phyloP scores from a whole-genome alignment of 2,329 filamentous ascomycete genomes.

The Colletotrichum filicis region DNA sequence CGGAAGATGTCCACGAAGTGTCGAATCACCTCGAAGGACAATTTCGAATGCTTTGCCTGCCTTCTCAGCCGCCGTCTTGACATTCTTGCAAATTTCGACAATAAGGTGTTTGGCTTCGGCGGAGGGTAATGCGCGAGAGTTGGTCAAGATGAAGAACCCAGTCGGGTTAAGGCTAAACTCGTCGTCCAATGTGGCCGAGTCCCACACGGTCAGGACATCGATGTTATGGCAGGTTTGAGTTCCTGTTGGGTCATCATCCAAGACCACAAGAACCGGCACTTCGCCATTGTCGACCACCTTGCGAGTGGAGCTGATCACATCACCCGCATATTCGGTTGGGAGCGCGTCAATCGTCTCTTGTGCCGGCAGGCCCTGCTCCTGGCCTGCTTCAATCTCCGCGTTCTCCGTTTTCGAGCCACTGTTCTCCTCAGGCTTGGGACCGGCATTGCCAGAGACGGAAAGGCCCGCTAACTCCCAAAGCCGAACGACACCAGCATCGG shows the following conservation, averaged over 20 bases:
- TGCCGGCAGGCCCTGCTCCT: conserved; percentile 34
- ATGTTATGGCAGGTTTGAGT: conserved; percentile 71
- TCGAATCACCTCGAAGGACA: conserved; percentile 67
- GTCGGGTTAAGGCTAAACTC: conserved; percentile 38
- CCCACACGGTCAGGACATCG: conserved; percentile 65
- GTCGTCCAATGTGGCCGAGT: conserved; percentile 41
- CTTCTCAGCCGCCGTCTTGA: conserved; percentile 54
- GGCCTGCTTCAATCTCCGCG: neutral
- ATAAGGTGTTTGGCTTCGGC: conserved; percentile 59
- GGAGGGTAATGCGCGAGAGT: conserved; percentile 65
- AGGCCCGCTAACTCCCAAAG: conserved; percentile 49
- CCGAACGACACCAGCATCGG: conserved; percentile 47
- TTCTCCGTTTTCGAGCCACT: neutral
- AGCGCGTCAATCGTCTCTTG: conserved; percentile 38
- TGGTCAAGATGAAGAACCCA: conserved; percentile 71
- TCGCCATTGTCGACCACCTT: conserved; percentile 35
- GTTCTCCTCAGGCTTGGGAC: conserved; percentile 1
- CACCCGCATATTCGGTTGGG: conserved; percentile 37
- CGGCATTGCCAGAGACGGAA: conserved; percentile 37
- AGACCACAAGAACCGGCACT: conserved; percentile 46
- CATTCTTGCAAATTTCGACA: conserved; percentile 60
- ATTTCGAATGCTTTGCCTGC: conserved; percentile 59
- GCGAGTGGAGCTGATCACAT: conserved; percentile 38
- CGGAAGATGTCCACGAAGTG: conserved; percentile 66
- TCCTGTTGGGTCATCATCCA: conserved; percentile 69